Base-by-base conservation (phyloP, 164 flowering plant species). In the Tetrastigma voinierianum region DNA sequence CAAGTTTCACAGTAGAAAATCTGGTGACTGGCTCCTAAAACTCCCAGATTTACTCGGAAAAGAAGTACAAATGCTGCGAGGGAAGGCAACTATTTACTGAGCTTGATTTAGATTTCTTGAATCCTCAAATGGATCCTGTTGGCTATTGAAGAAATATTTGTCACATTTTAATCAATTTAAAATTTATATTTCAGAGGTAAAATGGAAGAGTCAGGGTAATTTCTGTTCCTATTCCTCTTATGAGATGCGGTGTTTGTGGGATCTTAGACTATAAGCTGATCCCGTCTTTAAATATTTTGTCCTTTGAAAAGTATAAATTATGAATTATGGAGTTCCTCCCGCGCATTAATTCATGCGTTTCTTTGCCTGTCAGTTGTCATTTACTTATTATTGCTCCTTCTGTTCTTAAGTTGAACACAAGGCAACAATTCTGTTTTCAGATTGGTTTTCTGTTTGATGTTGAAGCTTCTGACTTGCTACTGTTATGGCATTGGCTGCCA, bases 371-470 rank as follows among this genome's bases (percentile, higher is more conserved):
- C n/a, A n/a, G 70, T n/a, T 32, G 40, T 62, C 67, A 62, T 57
- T 12, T 63, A 46, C 71, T 12, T 66, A 19, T 17, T 67, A 10
- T 17, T 48, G 16, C 62, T 61, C 15, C 6, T 57, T 4, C 19
- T 32, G 48, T 19, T 19, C 20, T 49, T 23, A 54, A 51, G 25
- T 51, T 70, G 21, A 67, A n/a, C 21, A 32, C 10, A 13, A 54
- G 59, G 25, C 15, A 52, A 9, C 51, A 40, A 1, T 46, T 48
- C 24, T 56, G 12, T 52, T 63, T 76, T 60, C 82, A 96, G 99
- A 73, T 96, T 80, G 99, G 99, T 61, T 87, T 96, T 77, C 96
- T 87, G 82, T 97, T 98, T 61, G 93, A 93, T 74, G 98, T 96
- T 57, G 99, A 93, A 83, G 99, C 99, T 78, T 91, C 93, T 71